Percentiles rank a stretch among this genome's conserved stretches.
Evolutionary conservation across 2,329 filamentous ascomycete species (phyloP).

Genomic region (Phialophora chinensis): DNA sequence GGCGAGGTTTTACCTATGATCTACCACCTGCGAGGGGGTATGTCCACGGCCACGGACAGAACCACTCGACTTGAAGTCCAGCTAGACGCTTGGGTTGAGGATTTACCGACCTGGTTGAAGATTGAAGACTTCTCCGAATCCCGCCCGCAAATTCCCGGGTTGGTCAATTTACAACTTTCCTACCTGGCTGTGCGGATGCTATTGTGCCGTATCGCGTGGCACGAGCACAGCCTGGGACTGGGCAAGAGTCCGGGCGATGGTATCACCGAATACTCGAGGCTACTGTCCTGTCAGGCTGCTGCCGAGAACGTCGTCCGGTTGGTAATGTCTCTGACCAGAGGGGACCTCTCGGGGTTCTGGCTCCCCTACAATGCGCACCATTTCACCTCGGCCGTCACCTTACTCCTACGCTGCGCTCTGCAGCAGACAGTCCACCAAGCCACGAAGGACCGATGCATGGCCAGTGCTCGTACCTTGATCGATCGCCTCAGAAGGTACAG

Average conservation of each 20-base stretch:
- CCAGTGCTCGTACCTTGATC: constrained; percentile 56
- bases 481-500: constrained; percentile 55
- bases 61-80: constrained; percentile 53
- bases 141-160: constrained; percentile 47
- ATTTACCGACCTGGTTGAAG: constrained; percentile 51
- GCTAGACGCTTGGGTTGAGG: constrained; percentile 53
- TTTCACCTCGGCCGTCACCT: constrained; percentile 38
- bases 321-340: constrained; percentile 51
- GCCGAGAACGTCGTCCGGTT: constrained; percentile 34
- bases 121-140: constrained; percentile 42
- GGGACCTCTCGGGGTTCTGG: constrained; percentile 35
- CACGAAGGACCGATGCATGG: constrained; percentile 50
- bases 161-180: constrained; percentile 52
- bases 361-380: constrained; percentile 37
- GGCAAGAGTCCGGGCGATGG: constrained; percentile 29
- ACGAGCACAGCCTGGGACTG: constrained; percentile 42
- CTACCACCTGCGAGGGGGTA: constrained; percentile 51
- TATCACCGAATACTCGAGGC: constrained; percentile 36
- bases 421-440: constrained; percentile 47
- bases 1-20: constrained; percentile 54
- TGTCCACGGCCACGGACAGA: constrained; percentile 53
- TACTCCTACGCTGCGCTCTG: constrained; percentile 37
- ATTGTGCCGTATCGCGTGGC: constrained; percentile 53
- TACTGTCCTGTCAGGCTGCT: constrained; percentile 28
- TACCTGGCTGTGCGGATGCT: constrained; percentile 56